Conservation (phyloP, 169 alveolate species). For the Babesia bigemina region DNA sequence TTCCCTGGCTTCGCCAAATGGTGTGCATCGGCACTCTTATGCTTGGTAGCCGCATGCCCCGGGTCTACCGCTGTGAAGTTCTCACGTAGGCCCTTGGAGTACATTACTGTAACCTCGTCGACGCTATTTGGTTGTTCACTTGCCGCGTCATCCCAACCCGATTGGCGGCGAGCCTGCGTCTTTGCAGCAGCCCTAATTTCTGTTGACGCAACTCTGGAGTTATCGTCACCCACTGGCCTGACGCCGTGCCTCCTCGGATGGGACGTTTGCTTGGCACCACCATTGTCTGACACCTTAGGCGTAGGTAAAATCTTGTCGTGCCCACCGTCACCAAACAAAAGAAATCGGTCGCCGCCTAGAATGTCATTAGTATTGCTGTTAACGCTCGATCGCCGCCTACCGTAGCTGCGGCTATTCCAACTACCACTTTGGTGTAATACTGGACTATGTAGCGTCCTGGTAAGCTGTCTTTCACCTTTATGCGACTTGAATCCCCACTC, state of each 20-base stretch:
- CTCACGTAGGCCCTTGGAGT: not conserved
- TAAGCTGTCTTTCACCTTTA: no score
- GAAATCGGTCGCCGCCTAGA: not conserved
- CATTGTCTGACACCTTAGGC: not conserved
- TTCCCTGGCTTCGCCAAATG: not conserved
- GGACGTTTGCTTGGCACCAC: not conserved
- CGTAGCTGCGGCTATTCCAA: not conserved
- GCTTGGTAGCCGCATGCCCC: not conserved
- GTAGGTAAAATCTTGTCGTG: not conserved
- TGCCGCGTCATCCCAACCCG: not conserved
- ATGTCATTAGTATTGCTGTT: not conserved
- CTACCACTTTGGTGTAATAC: no score
- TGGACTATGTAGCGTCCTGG: no score
- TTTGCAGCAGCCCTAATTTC: no score
- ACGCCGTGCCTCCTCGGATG: not conserved
- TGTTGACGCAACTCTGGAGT: no score
- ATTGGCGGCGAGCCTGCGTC: no score
- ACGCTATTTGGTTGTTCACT: not conserved
- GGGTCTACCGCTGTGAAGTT: not conserved
- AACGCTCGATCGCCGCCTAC: not conserved
- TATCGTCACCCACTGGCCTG: not conserved
- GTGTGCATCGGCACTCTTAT: no score
- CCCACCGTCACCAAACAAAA: not conserved
- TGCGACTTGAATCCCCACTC: no score
- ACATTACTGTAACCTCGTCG: not conserved